Evolutionary conservation across 1,284 basidiomycete genomes (phyloP).

Genomic region (Cryptococcus sp.): DNA sequence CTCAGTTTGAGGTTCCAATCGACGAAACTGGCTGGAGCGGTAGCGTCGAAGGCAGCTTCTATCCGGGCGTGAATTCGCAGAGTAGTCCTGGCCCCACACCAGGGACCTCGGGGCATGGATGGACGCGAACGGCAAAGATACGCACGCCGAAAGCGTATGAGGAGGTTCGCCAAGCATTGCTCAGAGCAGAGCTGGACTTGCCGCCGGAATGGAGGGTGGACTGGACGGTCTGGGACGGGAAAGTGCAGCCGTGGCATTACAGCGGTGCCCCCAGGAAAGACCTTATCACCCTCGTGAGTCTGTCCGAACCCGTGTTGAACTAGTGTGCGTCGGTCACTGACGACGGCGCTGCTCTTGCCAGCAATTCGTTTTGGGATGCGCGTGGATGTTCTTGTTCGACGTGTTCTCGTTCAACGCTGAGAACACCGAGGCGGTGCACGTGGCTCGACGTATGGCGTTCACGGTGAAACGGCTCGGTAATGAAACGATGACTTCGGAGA

Average conservation of each 20-base stretch:
- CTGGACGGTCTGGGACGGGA: slow-evolving; percentile 40
- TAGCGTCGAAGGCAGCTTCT: slow-evolving; percentile 1
- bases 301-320: neutral
- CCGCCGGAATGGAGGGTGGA: slow-evolving; percentile 33
- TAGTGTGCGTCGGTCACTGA: neutral
- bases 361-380: slow-evolving; percentile 44
- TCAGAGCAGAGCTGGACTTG: slow-evolving; percentile 37
- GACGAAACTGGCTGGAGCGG: neutral
- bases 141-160: slow-evolving; percentile 42
- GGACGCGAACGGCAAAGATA: slow-evolving; percentile 32
- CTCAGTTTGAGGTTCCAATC: neutral
- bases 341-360: slow-evolving; percentile 4
- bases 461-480: slow-evolving; percentile 18
- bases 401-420: slow-evolving; percentile 37
- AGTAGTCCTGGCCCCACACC: neutral
- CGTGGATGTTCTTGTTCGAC: slow-evolving; percentile 50
- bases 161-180: slow-evolving; percentile 30
- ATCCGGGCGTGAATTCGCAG: neutral
- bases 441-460: slow-evolving; percentile 33
- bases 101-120: slow-evolving; percentile 9
- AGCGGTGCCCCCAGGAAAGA: slow-evolving; percentile 22
- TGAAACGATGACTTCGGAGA: slow-evolving; percentile 22
- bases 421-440: slow-evolving; percentile 36
- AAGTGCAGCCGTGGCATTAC: slow-evolving; percentile 35
- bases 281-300: slow-evolving; percentile 34